Conservation (phyloP, 2,329 filamentous ascomycete species). For the Rhynchosporium secalis region DNA sequence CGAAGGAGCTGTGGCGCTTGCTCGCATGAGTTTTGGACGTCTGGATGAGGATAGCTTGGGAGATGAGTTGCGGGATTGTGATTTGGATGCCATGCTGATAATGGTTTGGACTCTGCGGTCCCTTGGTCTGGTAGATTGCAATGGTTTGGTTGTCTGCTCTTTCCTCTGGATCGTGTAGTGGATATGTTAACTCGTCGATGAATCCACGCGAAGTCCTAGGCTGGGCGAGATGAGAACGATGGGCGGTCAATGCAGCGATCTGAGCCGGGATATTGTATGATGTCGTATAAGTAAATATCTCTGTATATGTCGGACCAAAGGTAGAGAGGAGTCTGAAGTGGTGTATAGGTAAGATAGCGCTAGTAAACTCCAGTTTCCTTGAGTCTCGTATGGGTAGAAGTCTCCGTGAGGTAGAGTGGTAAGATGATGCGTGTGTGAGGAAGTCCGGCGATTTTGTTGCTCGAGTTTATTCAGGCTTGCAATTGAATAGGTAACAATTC, state of each 20-base stretch:
- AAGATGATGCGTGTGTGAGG: not conserved
- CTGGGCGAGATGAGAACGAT: not conserved
- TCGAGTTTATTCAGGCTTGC: not conserved
- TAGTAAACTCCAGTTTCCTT: slow-evolving; percentile 4
- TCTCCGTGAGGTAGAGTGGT: not conserved
- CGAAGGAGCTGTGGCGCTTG: slow-evolving; percentile 57
- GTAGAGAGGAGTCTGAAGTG: not conserved
- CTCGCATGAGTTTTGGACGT: slow-evolving; percentile 55
- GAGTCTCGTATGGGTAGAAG: not conserved
- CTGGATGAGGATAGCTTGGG: slow-evolving; percentile 43
- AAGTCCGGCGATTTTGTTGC: not conserved
- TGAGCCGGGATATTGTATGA: not conserved
- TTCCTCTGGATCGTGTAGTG: not conserved
- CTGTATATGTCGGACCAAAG: not conserved
- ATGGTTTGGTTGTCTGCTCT: no score
- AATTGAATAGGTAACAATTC: slow-evolving; percentile 5
- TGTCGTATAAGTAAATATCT: not conserved
- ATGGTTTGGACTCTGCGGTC: not conserved
- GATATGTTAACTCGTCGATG: not conserved
- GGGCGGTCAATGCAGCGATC: slow-evolving; percentile 9
- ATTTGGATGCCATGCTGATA: slow-evolving; percentile 42
- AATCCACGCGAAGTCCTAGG: not conserved
- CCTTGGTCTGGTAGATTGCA: not conserved
- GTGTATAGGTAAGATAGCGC: not conserved
- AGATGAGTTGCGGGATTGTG: slow-evolving; percentile 41